Percentiles rank a stretch among this genome's conserved stretches.
Evolutionary conservation across 805 yeast species (phyloP).

Genomic region (Yamadazyma takamatsuzukensis): DNA sequence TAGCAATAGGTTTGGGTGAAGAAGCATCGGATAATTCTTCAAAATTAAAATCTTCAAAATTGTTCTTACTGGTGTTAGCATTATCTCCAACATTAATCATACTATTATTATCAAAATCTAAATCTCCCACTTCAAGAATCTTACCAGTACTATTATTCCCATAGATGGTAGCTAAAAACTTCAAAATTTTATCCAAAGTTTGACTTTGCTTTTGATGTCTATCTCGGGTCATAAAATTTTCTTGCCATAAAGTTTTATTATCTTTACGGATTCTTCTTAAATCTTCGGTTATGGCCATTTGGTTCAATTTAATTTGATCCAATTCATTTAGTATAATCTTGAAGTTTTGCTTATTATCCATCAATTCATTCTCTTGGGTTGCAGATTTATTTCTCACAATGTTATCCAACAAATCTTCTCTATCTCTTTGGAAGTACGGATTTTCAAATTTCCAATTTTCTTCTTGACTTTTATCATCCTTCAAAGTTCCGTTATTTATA

Average conservation of each 20-base stretch:
- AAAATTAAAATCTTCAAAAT: conserved; percentile 6
- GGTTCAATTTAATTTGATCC: conserved; percentile 73
- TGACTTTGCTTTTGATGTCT: conserved; percentile 82
- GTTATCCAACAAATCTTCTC: conserved; percentile 80
- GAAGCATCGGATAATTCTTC: conserved; percentile 9
- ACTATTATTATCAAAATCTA: conserved; percentile 9
- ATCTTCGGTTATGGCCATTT: conserved; percentile 78
- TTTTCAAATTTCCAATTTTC: conserved; percentile 89
- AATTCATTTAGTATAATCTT: conserved; percentile 62
- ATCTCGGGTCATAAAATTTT: conserved; percentile 77
- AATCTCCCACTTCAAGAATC: conserved; percentile 31
- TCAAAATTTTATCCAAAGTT: conserved; percentile 80
- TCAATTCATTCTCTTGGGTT: conserved; percentile 13
- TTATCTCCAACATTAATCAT: conserved; percentile 13
- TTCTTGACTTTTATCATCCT: conserved; percentile 47
- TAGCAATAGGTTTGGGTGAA: conserved; percentile 13
- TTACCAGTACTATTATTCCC: conserved; percentile 55
- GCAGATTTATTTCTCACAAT: conserved; percentile 71
- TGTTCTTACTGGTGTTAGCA: conserved; percentile 11
- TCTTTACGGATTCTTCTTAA: conserved; percentile 78
- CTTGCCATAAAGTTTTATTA: conserved; percentile 89
- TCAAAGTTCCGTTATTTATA: conserved; percentile 68
- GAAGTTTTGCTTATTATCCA: conserved; percentile 38
- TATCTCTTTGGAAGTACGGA: conserved; percentile 69
- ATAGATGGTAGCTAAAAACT: conserved; percentile 81